Base-by-base conservation (phyloP, 2,329 filamentous ascomycete genomes). In the Trichoderma brevicompactum region DNA sequence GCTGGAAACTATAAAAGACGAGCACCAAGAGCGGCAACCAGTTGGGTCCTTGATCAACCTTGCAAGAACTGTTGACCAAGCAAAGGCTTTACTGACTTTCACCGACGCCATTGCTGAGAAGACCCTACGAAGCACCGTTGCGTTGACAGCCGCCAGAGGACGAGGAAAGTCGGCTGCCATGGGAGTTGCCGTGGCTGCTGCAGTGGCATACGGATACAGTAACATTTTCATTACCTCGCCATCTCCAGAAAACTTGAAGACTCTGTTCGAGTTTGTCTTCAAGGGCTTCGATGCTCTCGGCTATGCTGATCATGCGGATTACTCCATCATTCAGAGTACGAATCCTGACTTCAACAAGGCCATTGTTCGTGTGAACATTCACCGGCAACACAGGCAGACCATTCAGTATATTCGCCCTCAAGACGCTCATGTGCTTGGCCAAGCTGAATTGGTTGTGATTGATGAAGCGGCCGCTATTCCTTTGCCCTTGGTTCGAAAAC, bases 331-430 rank as follows among this genome's bases (percentile, higher is more conserved):
- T 65, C 95, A 99, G 75, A 97, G 94, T 1, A 98, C 94, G 3
- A 97, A 99, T 77, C 94, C 95, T 0, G 94, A 97, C 70, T 97
- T 98, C 82, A 97, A 98, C 83, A 99, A 99, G 81, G 95, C 95
- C 3, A 96, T 99, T 74, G 95, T 99, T 19, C 86, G 95, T 60
- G 95, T 99, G 70, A 98, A 99, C 79, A 89, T 99, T 55, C 93
- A 98, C 80, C 85, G 94, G 68, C 90, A 96, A 73, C 95, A 99
- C 79, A 88, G 95, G 50, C 95, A 99, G 79, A 98, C 95, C 0
- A 99, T 99, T 55, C 95, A 99, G 77, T 99, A 99, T 76, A 97
- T 99, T 70, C 90, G 96, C 70, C 96, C 95, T 0, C 93, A 99
- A 78, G 95, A 99, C 79, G 89, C 94, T 2, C 94, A 99, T 75